Conservation (phyloP, 805 yeast species). For the Kluyveromyces wickerhamii region DNA sequence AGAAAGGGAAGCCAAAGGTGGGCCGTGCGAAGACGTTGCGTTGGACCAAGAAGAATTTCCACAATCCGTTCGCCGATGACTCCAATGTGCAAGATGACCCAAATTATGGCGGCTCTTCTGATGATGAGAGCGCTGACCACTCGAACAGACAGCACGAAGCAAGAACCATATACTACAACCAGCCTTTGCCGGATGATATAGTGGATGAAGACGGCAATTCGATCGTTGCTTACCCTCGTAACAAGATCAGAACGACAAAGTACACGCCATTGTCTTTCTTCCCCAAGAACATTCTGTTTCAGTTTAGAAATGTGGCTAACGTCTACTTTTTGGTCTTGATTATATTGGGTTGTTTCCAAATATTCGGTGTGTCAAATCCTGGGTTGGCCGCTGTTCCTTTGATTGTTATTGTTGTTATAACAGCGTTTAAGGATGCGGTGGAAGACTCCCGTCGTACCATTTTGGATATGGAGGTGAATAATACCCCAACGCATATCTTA, state of each 20-base stretch:
- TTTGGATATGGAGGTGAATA: constrained; percentile 67
- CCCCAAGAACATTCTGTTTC: constrained; percentile 75
- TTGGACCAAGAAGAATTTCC: constrained; percentile 35
- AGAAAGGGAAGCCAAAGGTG: constrained; percentile 56
- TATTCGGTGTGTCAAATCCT: constrained; percentile 78
- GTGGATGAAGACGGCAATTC: constrained; percentile 58
- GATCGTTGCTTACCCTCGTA: constrained; percentile 58
- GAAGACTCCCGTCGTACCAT: constrained; percentile 74
- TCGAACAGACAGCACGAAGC: constrained; percentile 33
- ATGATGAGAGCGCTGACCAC: constrained; percentile 28
- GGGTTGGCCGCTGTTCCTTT: constrained; percentile 69
- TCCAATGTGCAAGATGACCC: constrained; percentile 15
- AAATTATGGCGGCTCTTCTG: constrained; percentile 23
- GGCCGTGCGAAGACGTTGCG: constrained; percentile 55
- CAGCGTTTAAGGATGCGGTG: constrained; percentile 72
- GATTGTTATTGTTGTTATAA: constrained; percentile 65
- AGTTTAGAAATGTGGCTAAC: constrained; percentile 86
- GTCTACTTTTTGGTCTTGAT: constrained; percentile 73
- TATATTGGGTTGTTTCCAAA: constrained; percentile 67
- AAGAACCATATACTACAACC: constrained; percentile 52
- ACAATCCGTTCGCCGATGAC: constrained; percentile 27
- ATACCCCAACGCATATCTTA: constrained; percentile 61
- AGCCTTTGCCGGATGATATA: constrained; percentile 49
- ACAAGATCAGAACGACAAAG: constrained; percentile 91
- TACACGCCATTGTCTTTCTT: constrained; percentile 85